These are phyloP conservation scores for Coemansia javaensis DNA, from an alignment of 192 early-diverging fungal genomes.

Conservation along the genomic window DNA sequence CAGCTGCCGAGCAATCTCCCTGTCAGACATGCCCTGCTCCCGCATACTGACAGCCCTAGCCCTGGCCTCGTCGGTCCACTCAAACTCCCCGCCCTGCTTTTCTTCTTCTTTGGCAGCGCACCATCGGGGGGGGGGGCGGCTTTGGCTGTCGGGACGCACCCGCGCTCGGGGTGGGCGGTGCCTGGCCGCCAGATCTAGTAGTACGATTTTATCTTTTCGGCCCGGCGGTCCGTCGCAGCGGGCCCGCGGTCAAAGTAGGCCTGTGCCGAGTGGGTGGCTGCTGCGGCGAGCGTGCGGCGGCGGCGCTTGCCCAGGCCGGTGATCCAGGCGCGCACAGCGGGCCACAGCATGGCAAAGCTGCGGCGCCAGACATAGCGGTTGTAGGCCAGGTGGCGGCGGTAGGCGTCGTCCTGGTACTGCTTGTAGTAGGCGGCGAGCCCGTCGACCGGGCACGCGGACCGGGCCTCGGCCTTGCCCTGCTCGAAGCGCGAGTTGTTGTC, in stretches of 20 bases:
- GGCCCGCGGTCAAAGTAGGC: constrained; percentile 10
- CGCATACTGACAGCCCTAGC: too few species aligned
- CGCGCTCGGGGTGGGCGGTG: too few species aligned
- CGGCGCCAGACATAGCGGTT: constrained; percentile 41
- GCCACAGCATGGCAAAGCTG: constrained; percentile 33
- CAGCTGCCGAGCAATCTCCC: too few species aligned
- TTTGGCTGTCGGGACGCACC: too few species aligned
- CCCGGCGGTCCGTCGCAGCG: not conserved
- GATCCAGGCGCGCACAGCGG: constrained; percentile 36
- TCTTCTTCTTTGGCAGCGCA: too few species aligned
- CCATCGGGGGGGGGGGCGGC: too few species aligned
- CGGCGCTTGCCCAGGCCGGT: constrained; percentile 10
- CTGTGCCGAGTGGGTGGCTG: constrained; percentile 25
- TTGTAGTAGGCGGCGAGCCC: constrained; percentile 35
- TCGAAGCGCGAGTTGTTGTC: constrained; percentile 46
- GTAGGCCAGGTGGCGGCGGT: constrained; percentile 29
- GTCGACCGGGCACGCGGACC: constrained; percentile 32
- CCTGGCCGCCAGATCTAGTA: too few species aligned
- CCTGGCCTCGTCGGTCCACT: too few species aligned
- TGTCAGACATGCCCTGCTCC: too few species aligned
- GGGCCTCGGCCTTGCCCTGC: constrained; percentile 12
- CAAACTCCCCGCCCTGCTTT: too few species aligned
- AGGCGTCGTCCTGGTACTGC: constrained; percentile 43
- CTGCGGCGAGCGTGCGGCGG: constrained; percentile 1
- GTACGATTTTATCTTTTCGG: too few species aligned